Conservation (phyloP, 2,329 filamentous ascomycete species). For the Claviceps capensis region DNA sequence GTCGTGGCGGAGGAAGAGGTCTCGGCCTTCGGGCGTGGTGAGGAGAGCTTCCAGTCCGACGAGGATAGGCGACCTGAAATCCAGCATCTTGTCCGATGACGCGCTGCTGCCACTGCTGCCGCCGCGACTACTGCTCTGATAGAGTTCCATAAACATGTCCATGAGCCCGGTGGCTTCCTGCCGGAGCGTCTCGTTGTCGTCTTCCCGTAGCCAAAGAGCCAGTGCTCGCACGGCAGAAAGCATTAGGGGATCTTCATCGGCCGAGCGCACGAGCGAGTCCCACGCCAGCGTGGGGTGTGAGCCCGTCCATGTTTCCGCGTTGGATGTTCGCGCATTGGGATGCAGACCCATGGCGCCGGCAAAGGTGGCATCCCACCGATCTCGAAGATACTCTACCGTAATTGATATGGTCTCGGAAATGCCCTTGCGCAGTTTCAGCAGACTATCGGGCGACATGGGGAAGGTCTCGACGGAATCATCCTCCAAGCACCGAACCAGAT, state of each 20-base stretch:
- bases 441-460: constrained; percentile 40
- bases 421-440: constrained; percentile 46
- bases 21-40: constrained; percentile 31
- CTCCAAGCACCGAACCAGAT: constrained; percentile 40
- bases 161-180: constrained; percentile 43
- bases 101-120: constrained; percentile 13
- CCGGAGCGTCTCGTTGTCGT: constrained; percentile 46
- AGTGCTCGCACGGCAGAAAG: constrained; percentile 43
- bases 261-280: constrained; percentile 38
- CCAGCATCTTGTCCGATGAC: constrained; percentile 24
- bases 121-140: constrained; percentile 20
- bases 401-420: constrained; percentile 51
- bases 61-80: constrained; percentile 43
- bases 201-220: constrained; percentile 55
- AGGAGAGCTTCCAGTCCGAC: constrained; percentile 46
- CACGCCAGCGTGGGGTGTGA: constrained; percentile 38
- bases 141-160: constrained; percentile 52
- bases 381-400: constrained; percentile 51
- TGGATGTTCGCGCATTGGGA: constrained; percentile 35
- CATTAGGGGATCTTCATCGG: constrained; percentile 42
- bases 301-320: constrained; percentile 30
- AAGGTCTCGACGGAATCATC: constrained; percentile 27
- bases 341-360: constrained; percentile 49
- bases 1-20: constrained; percentile 32
- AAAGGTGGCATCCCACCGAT: constrained; percentile 55